Conservation (phyloP, 345 rosid genomes). For the Citrus medica region DNA sequence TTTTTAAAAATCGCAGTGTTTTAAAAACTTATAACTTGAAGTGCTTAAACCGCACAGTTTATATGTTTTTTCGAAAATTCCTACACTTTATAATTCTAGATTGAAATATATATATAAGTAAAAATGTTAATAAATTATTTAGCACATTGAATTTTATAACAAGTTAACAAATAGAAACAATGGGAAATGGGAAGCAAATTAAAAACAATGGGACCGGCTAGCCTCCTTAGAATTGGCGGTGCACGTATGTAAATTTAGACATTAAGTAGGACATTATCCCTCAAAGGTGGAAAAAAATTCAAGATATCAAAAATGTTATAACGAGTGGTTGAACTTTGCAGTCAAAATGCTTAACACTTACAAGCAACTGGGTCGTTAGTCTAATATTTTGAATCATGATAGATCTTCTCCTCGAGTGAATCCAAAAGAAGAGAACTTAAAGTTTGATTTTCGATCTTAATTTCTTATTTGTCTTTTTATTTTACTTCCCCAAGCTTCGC, state of each 20-base stretch:
- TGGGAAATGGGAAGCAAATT: no score
- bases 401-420: background rate
- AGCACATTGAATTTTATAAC: no score
- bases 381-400: background rate
- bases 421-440: background rate
- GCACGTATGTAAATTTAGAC: no score
- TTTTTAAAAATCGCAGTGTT: rapidly evolving
- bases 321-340: background rate
- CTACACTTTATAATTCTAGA: no score
- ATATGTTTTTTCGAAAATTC: rapidly evolving
- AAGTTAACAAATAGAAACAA: no score
- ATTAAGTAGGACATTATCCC: background rate
- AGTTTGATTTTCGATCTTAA: background rate
- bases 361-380: background rate
- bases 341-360: background rate
- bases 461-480: background rate
- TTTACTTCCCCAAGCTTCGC: background rate
- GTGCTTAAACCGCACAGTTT: rapidly evolving
- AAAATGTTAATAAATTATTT: no score
- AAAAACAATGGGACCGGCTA: no score
- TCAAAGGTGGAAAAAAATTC: background rate
- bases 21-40: no score
- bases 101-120: no score
- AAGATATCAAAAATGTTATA: background rate
- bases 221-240: no score